Evolutionary conservation across 2,329 filamentous ascomycete genomes (phyloP).

Genomic region (Cercospora nicotianae): DNA sequence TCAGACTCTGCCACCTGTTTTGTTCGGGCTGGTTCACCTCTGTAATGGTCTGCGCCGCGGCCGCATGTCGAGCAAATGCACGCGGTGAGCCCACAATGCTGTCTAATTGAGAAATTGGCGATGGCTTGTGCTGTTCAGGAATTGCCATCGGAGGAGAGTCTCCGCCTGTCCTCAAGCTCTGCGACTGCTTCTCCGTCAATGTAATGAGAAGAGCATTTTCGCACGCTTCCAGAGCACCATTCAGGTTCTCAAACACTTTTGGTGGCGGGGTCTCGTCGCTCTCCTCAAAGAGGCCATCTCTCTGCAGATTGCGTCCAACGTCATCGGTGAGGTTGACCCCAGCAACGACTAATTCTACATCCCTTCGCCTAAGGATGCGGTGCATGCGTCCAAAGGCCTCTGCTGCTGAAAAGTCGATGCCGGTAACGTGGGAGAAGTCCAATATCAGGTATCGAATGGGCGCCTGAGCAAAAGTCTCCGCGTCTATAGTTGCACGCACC

Average conservation of each 20-base stretch:
- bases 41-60: constrained; percentile 72
- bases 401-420: constrained; percentile 92
- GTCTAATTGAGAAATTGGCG: constrained; percentile 31
- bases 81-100: constrained; percentile 69
- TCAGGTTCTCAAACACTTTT: constrained; percentile 80
- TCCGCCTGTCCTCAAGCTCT: constrained; percentile 45
- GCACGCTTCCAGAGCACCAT: constrained; percentile 88
- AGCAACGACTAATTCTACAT: constrained; percentile 78
- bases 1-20: constrained; percentile 79
- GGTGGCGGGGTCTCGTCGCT: constrained; percentile 58
- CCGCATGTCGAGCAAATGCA: constrained; percentile 71
- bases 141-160: constrained; percentile 47
- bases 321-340: constrained; percentile 74
- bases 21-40: constrained; percentile 55
- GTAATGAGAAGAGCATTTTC: constrained; percentile 83
- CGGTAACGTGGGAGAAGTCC: constrained; percentile 85
- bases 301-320: constrained; percentile 74
- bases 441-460: constrained; percentile 89
- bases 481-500: constrained; percentile 77
- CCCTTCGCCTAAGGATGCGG: constrained; percentile 73
- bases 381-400: constrained; percentile 94
- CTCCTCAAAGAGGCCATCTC: constrained; percentile 77
- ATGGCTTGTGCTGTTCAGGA: constrained; percentile 29
- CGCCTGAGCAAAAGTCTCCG: constrained; percentile 71
- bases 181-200: constrained; percentile 39